Percentiles rank a stretch among this genome's conserved stretches.
These are phyloP conservation scores for Galeopsis tetrahit DNA, from an alignment of 257 asterid genomes.

Conservation along the genomic window DNA sequence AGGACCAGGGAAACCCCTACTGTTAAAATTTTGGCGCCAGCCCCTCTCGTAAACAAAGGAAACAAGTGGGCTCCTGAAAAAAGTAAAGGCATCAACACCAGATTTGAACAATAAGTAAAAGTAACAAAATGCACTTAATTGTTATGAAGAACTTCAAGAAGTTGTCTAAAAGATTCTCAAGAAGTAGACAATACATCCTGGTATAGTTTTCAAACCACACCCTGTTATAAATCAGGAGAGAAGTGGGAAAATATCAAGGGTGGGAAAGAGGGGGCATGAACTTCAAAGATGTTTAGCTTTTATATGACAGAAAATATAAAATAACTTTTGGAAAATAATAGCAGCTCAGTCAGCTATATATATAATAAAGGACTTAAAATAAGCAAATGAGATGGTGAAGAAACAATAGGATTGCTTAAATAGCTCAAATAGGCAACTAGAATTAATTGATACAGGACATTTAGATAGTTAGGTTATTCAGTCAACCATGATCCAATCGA, in stretches of 20 bases:
- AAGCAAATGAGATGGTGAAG: conserved; percentile 19
- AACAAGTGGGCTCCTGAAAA: conserved; percentile 86
- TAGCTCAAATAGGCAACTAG: background rate
- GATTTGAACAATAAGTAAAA: conserved; percentile 24
- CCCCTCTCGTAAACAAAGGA: conserved; percentile 96
- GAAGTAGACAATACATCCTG: background rate
- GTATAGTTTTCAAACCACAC: background rate
- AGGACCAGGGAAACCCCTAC: conserved; percentile 95
- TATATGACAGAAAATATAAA: background rate
- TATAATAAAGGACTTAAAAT: conserved; percentile 2
- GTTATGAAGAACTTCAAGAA: background rate
- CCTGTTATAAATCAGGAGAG: background rate
- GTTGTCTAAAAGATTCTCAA: conserved; percentile 4
- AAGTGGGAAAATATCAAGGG: background rate
- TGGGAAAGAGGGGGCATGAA: background rate
- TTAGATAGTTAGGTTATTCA: background rate
- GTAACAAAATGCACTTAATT: background rate
- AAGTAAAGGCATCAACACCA: conserved; percentile 31
- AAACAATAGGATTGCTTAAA: conserved; percentile 4
- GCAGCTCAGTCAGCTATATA: background rate
- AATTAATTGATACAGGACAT: background rate
- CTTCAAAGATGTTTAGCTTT: background rate
- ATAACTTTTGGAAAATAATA: background rate
- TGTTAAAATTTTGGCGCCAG: conserved; percentile 91
- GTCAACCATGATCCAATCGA: conserved; percentile 9